phyloP scores from a whole-genome alignment of 345 rosid species.

The Citrus sp. region DNA sequence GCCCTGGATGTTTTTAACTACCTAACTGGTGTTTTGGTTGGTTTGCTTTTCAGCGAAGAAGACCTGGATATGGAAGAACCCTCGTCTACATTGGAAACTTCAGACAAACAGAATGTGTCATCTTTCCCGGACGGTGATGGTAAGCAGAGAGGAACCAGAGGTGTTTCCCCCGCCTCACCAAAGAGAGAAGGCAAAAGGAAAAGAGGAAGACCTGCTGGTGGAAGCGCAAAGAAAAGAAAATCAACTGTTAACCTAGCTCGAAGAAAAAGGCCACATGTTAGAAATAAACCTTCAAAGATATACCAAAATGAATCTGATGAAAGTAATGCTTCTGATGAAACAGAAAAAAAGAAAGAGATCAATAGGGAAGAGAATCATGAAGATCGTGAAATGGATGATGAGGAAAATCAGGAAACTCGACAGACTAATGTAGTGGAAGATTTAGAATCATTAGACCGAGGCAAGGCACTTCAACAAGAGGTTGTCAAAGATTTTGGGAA shows the following conservation, averaged over 20 bases:
- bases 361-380: constrained; percentile 21
- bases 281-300: constrained; percentile 56
- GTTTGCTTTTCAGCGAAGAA: constrained; percentile 35
- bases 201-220: constrained; percentile 54
- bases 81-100: constrained; percentile 5
- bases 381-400: neutral
- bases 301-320: constrained; percentile 49
- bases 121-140: constrained; percentile 10
- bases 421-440: constrained; percentile 20
- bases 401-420: constrained; percentile 13
- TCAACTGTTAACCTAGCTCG: constrained; percentile 21
- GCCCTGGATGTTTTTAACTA: neutral
- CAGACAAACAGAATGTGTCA: constrained; percentile 5
- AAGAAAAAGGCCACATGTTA: constrained; percentile 41
- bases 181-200: constrained; percentile 34
- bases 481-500: constrained; percentile 14
- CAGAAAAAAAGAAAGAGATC: constrained; percentile 16
- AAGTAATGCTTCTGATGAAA: constrained; percentile 33
- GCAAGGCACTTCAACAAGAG: constrained; percentile 25
- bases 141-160: constrained; percentile 13
- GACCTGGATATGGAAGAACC: constrained; percentile 33
- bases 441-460: constrained; percentile 19
- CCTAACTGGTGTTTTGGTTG: neutral
- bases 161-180: constrained; percentile 19
- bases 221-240: constrained; percentile 42